These are phyloP conservation scores for Volvariella surrecta DNA, from an alignment of 1,284 basidiomycete genomes.

Conservation along the genomic window DNA sequence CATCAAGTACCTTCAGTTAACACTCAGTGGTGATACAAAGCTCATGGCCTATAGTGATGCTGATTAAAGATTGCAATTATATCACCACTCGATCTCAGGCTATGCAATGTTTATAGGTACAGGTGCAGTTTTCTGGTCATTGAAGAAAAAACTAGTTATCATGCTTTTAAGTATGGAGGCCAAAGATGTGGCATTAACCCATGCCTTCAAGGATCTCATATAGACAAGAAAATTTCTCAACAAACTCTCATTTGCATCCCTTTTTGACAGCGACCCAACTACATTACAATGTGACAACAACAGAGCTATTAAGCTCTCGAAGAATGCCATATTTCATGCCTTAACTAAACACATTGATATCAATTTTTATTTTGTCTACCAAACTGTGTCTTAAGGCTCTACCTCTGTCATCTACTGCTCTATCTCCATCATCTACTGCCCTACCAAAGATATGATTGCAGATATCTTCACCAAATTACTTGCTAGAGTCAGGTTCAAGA, in stretches of 20 bases:
- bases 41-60: constrained; percentile 14
- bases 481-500: constrained; percentile 5
- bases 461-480: constrained; percentile 19
- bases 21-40: constrained; percentile 11
- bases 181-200: constrained; percentile 17
- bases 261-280: constrained; percentile 1
- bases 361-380: constrained; percentile 24
- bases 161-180: constrained; percentile 17
- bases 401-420: too few species aligned
- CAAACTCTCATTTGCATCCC: constrained; percentile 7
- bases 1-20: constrained; percentile 14
- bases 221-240: constrained; percentile 1
- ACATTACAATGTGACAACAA: constrained; percentile 18
- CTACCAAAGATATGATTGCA: constrained; percentile 14
- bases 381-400: constrained; percentile 16
- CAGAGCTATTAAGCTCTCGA: constrained; percentile 18
- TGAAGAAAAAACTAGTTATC: constrained; percentile 12
- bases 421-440: constrained; percentile 10
- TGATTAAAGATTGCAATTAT: constrained; percentile 13
- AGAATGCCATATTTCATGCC: constrained; percentile 22
- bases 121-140: constrained; percentile 14
- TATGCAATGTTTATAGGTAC: constrained; percentile 15
- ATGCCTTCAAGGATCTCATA: constrained; percentile 11
- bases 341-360: constrained; percentile 35
- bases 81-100: constrained; percentile 15